Evolutionary conservation across 1,284 basidiomycete genomes (phyloP), one percentile per base, ranked within the genome.

Genomic region (Cutaneotrichosporon mucoides): DNA sequence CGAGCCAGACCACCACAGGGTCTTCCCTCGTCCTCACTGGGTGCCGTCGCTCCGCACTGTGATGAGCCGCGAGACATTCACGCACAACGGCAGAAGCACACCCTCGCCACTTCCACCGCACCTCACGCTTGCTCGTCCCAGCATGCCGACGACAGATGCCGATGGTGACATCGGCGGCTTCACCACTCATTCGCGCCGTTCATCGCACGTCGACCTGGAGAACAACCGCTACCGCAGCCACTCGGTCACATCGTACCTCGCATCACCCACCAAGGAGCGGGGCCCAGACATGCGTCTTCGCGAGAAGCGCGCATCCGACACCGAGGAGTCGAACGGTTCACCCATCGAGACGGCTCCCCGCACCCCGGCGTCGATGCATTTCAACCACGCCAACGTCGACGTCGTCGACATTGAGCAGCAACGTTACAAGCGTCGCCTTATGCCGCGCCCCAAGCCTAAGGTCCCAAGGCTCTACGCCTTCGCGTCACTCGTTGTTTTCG

Each of bases 391-490:
- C 11, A 33, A 6, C 34, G 13, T 34, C 34, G 11, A 11, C 11
- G 11, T 46, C 33, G 46, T 16, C 53, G 57, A 65, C 53, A 42
- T 62, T 40, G 62, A 60, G 52, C 45, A 45, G 34, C 59, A 46
- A 35, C 49, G 38, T 35, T 34, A 46, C 46, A 45, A 50, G 50
- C 56, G 53, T 52, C 51, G 58, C n/a, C 58, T 60, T 24, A 53
- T 61, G 5, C 41, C 42, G n/a, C 50, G 54, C 41, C 15, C 44
- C n/a, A 24, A 69, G 9, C 80, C 81, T 10, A 79, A 81, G 58
- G 68, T 84, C 56, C 84, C 82, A 66, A 72, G 77, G 8, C 69
- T 78, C 9, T 77, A 76, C 40, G 82, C 73, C 41, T 42, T 73
- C 41, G 59, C 48, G 10, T 62, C 71, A 41, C 68, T 79, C 4